Base-by-base conservation (phyloP, 2,329 filamentous ascomycete genomes). In the Fusarium humuli region DNA sequence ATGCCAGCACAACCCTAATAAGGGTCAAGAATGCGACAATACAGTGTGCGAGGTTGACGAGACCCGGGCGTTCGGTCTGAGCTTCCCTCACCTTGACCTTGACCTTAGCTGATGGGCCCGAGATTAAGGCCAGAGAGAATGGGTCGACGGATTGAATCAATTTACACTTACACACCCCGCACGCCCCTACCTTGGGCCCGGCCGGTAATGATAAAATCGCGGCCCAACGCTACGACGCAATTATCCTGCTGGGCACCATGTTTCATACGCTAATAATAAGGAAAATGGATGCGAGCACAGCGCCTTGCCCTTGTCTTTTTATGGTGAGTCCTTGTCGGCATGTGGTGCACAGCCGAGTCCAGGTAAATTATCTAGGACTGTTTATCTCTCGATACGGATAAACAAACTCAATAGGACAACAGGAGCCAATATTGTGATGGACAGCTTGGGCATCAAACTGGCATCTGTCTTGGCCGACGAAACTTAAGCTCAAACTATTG, bases 181-280 rank as follows among this genome's bases (percentile, higher is more conserved):
- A 62, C 60, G 58, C 61, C 66, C 65, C 67, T 68, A 55, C 48
- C 50, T 75, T 66, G 61, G 71, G 66, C 61, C 68, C 57, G 58
- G 70, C 61, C 58, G 64, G 63, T 53, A 73, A 73, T 75, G 70
- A 69, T 61, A 63, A 74, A 71, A 69, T 75, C 63, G 68, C 70
- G 71, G 71, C 73, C 73, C 73, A 75, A 75, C 73, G 61, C 59
- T 48, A 69, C 65, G 55, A 71, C 50, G 60, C 61, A 65, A 73
- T 73, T 65, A 61, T 64, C 66, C 59, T 73, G 70, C 66, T 71
- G 63, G 63, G 68, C 72, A 73, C 68, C 72, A 70, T 74, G 72
- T 74, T 74, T 74, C 72, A 70, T 71, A 74, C 65, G 67, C 72
- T 73, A 73, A 73, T 71, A 71, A 71, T 61, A 65, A 71, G 59